phyloP scores from a whole-genome alignment of 495 filamentous ascomycete genomes.

The Articulospora tetracladia region DNA sequence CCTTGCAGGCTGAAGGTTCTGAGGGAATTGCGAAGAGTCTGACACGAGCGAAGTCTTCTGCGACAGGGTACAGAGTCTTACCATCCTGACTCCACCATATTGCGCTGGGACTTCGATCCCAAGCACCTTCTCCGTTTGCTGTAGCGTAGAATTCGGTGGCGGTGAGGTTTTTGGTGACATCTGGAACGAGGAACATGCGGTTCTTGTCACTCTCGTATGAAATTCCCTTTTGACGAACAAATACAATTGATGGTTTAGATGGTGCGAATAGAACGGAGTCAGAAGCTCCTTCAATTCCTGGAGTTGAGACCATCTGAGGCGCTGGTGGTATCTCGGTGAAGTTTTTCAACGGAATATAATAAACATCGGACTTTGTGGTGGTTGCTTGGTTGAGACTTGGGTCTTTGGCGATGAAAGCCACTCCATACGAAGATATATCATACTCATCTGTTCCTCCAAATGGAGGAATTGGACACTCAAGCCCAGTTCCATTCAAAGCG shows the following conservation, averaged over 20 bases:
- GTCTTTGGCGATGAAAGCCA: slow-evolving; percentile 82
- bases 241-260: slow-evolving; percentile 64
- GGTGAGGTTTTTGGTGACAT: slow-evolving; percentile 52
- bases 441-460: slow-evolving; percentile 44
- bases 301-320: slow-evolving; percentile 40
- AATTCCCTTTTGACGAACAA: slow-evolving; percentile 69
- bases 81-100: slow-evolving; percentile 64
- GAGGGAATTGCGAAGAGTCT: slow-evolving; percentile 58
- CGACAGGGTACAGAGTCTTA: slow-evolving; percentile 54
- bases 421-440: slow-evolving; percentile 32
- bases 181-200: slow-evolving; percentile 58
- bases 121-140: slow-evolving; percentile 52
- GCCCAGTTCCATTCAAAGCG: slow-evolving; percentile 37
- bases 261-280: slow-evolving; percentile 56
- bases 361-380: slow-evolving; percentile 75
- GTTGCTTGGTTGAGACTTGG: slow-evolving; percentile 68
- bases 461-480: slow-evolving; percentile 47
- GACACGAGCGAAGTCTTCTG: slow-evolving; percentile 58
- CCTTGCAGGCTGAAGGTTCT: slow-evolving; percentile 40
- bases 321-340: slow-evolving; percentile 47
- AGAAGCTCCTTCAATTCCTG: slow-evolving; percentile 57
- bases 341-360: slow-evolving; percentile 61
- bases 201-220: slow-evolving; percentile 90
- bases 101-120: slow-evolving; percentile 60
- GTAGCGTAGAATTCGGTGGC: slow-evolving; percentile 58